Evolutionary conservation across 2,329 filamentous ascomycete genomes (phyloP), one percentile per base, ranked within the genome.

Genomic region (Aureobasidium pullulans): DNA sequence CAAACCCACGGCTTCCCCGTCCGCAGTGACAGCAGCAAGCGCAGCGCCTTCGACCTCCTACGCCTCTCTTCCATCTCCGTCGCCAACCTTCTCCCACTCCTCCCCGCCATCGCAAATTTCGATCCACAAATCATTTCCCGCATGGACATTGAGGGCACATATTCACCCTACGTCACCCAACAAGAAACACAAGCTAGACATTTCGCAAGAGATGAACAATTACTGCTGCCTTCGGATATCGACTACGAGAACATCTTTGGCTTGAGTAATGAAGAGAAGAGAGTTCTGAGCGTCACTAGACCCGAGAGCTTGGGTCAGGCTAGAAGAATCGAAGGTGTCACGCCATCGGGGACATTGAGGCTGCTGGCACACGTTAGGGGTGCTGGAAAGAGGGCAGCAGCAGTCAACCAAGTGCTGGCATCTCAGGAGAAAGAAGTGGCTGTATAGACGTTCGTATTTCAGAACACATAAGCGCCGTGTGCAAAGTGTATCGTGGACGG

Each of bases 251-350:
- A 73, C 11, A 80, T 99, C 0, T 77, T 81, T 36, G 91, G 91
- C 0, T 77, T 99, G 56, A 91, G 89, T 59, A 81, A 84, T 39
- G 91, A 90, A 61, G 94, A 97, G 76, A 86, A 83, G 72, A 79
- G 84, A 31, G 81, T 87, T 4, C 77, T 99, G 37, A 81, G 82
- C 61, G 76, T 79, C 2, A 88, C 90, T 1, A 78, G 84, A 54
- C 94, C 94, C 0, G 90, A 95, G 73, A 95, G 84, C 62, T 79
- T 99, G 23, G 93, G 90, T 0, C 94, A 96, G 80, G 93, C 93
- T 34, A 81, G 90, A 50, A 78, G 94, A 13, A 84, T 96, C 10
- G 94, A 99, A 73, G 93, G 93, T 2, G 80, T 81, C n/a, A 81
- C 79, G 61, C 77, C 79, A 0, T 70, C 73, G 32, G 79, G 78